These are phyloP conservation scores for Rhizopogon roseolus DNA, from an alignment of 768 basidiomycete genomes.

Conservation along the genomic window DNA sequence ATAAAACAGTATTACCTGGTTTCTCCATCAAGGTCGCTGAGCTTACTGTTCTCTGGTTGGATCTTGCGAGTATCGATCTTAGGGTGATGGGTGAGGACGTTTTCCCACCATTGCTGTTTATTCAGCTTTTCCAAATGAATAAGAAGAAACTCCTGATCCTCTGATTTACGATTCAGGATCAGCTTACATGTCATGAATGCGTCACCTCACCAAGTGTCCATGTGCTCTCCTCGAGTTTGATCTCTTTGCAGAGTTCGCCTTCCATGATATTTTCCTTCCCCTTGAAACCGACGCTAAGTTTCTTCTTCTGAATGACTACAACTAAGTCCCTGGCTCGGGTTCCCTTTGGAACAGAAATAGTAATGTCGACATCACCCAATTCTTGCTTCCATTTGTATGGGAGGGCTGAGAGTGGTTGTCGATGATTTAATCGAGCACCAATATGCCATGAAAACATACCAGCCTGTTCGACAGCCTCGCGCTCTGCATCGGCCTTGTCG, in stretches of 20 bases:
- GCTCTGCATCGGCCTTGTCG: conserved; percentile 63
- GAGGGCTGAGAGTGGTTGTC: conserved; percentile 47
- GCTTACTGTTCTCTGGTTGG: conserved; percentile 89
- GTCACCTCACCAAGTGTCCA: conserved; percentile 80
- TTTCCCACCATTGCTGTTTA: conserved; percentile 95
- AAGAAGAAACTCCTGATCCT: conserved; percentile 69
- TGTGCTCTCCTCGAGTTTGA: conserved; percentile 94
- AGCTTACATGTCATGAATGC: not conserved
- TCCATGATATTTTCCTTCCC: conserved; percentile 78
- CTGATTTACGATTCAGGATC: conserved; percentile 33
- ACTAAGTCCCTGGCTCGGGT: conserved; percentile 75
- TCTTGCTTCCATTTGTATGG: conserved; percentile 93
- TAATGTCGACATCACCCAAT: conserved; percentile 79
- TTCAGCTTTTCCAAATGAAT: conserved; percentile 87
- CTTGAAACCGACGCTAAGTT: conserved; percentile 80
- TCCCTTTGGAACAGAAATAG: conserved; percentile 81
- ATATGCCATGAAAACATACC: conserved; percentile 42
- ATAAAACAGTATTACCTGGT: conserved; percentile 52
- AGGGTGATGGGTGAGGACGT: conserved; percentile 90
- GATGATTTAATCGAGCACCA: conserved; percentile 16
- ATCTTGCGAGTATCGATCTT: conserved; percentile 97
- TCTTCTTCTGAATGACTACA: conserved; percentile 76
- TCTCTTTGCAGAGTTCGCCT: conserved; percentile 90
- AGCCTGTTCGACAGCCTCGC: conserved; percentile 79
- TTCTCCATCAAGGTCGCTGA: conserved; percentile 94